Evolutionary conservation across 768 basidiomycete species (phyloP), one percentile per base, ranked within the genome.

Genomic region (Pleurotus cornucopiae): DNA sequence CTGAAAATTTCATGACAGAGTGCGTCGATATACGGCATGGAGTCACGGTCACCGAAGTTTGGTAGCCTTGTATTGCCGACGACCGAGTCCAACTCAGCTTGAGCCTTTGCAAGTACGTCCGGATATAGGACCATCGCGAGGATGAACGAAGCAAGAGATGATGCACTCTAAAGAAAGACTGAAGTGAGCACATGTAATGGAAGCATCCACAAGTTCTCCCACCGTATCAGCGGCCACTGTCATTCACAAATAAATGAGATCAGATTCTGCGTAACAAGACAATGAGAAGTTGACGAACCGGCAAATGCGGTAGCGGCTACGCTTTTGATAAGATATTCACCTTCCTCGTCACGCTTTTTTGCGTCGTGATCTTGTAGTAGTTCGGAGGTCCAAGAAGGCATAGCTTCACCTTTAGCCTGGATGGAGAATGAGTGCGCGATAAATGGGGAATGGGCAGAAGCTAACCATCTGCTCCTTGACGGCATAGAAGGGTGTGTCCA

Each of bases 51-150:
- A 11, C 48, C 51, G 40, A 65, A 60, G 5, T 56, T 63, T 5
- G 71, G 71, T 11, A 72, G 60, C 44, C 70, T 46, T 38, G 62
- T 57, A 21, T 55, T 13, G 9, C 63, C 64, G 11, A 65, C 59
- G 26, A 67, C 58, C 1, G 38, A 37, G 46, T 69, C 69, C 5
- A 71, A 57, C 41, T 71, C 69, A 4, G 45, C 56, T 47, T 70
- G 69, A 3, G 68, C 69, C 20, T 45, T 61, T 4, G 41, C 46
- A 43, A 64, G 63, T 4, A 66, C 49, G 2, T 66, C 64, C 1
- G 68, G 70, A 51, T 62, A 46, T 23, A 66, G 55, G 2, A 62
- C 43, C 58, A 67, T 61, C 3, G 63, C 65, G 1, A 65, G 58
- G 39, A 71, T 57, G 54, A 70, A 62, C 7, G 67, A 60, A 12